These are phyloP conservation scores for Metschnikowia santaceciliae DNA, from an alignment of 805 yeast species.

Conservation along the genomic window DNA sequence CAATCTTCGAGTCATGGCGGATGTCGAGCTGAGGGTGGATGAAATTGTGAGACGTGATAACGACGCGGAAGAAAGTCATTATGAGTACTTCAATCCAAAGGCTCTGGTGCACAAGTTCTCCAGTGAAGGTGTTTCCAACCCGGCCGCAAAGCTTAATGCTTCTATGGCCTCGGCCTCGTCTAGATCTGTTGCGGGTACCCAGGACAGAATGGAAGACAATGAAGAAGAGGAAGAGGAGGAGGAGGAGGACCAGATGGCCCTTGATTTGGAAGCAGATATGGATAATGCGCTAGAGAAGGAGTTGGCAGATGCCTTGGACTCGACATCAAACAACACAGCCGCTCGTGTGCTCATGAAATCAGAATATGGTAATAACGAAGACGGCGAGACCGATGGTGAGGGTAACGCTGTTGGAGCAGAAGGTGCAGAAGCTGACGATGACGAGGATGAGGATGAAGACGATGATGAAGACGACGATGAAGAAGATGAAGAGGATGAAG, in stretches of 20 bases:
- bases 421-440: slow-evolving; percentile 29
- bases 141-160: not conserved
- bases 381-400: slow-evolving; percentile 6
- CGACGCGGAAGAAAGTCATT: slow-evolving; percentile 76
- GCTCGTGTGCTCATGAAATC: slow-evolving; percentile 20
- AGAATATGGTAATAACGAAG: slow-evolving; percentile 15
- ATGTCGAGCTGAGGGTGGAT: slow-evolving; percentile 74
- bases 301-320: slow-evolving; percentile 52
- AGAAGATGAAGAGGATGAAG: slow-evolving; percentile 46
- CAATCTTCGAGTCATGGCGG: slow-evolving; percentile 67
- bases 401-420: slow-evolving; percentile 2
- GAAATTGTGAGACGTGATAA: slow-evolving; percentile 71
- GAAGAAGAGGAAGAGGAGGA: slow-evolving; percentile 13
- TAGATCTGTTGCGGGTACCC: not conserved
- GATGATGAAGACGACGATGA: slow-evolving; percentile 51
- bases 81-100: slow-evolving; percentile 63
- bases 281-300: slow-evolving; percentile 52
- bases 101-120: slow-evolving; percentile 20
- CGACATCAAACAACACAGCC: slow-evolving; percentile 20
- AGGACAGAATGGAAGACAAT: not conserved
- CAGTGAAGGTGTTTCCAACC: not conserved
- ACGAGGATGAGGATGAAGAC: slow-evolving; percentile 35
- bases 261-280: slow-evolving; percentile 27
- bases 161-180: not conserved
- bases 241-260: slow-evolving; percentile 33